Evolutionary conservation across 1,284 basidiomycete genomes (phyloP).

Genomic region (Phlebopus sp.): DNA sequence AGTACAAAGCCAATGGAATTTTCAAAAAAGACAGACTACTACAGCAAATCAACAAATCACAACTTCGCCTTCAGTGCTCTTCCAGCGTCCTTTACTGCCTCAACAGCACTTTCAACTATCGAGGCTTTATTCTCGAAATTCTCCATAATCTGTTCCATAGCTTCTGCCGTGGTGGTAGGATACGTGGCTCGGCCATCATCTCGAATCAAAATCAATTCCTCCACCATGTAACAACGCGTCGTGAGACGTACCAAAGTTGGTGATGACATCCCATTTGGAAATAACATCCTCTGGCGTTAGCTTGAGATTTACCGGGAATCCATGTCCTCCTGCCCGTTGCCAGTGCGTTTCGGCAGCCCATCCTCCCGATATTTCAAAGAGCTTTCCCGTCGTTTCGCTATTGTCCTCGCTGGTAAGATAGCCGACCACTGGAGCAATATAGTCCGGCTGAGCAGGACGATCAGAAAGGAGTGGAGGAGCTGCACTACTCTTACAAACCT

Average conservation of each 20-base stretch:
- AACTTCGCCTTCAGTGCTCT: conserved; percentile 48
- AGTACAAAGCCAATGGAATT: background rate
- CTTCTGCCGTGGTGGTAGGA: conserved; percentile 70
- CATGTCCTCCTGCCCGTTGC: conserved; percentile 86
- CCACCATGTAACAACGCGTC: background rate
- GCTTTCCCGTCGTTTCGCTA: conserved; percentile 66
- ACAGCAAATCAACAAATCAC: conserved; percentile 24
- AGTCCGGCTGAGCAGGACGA: conserved; percentile 66
- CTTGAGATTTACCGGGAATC: conserved; percentile 78
- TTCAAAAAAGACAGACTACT: background rate
- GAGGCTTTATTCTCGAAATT: conserved; percentile 72
- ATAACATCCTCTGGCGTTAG: conserved; percentile 79
- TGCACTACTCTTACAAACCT: conserved; percentile 41
- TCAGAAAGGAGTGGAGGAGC: background rate
- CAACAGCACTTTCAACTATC: conserved; percentile 7
- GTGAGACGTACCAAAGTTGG: conserved; percentile 67
- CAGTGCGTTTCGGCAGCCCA: conserved; percentile 93
- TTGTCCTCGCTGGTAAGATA: conserved; percentile 88
- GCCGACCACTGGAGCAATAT: conserved; percentile 88
- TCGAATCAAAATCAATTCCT: conserved; percentile 23
- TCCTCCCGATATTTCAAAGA: conserved; percentile 92
- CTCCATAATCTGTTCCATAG: conserved; percentile 73
- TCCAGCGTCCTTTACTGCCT: conserved; percentile 16
- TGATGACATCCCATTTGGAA: conserved; percentile 79
- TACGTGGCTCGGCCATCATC: conserved; percentile 78